Evolutionary conservation across 208 protist species (phyloP), one percentile per base, ranked within the genome.

Genomic region (Acanthamoeba healyi): DNA sequence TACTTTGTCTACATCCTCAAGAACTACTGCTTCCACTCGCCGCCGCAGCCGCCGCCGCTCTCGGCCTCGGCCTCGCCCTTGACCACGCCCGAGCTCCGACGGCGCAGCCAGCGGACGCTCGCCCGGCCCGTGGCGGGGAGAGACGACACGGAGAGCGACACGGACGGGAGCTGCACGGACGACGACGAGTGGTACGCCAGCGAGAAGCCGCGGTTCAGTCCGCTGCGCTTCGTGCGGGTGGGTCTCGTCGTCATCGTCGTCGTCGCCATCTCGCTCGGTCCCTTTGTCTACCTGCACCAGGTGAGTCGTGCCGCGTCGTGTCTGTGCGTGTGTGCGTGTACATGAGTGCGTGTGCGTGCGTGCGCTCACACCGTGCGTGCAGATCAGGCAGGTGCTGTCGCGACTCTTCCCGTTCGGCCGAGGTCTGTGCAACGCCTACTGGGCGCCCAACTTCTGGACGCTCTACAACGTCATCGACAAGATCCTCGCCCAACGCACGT

Each of bases 361-460:
- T 72, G 63, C 17, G 22, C 15, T 5, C 15, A 22, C 15, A 22
- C 17, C 10, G 32, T 15, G 63, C 12, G 46, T 29, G n/a, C 95
- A 96, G 54, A 89, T 95, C 32, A 56, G 79, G 40, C 94, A 96
- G 54, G n/a, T 96, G 32, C 26, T 97, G 24, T 29, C 22, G 3
- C 94, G 98, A 15, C 94, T 99, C 32, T 98, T 99, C 58, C 98
- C 98, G 19, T 98, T 98, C 65, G 84, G 96, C 12, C 86, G 98
- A 32, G 98, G 98, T 4, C 94, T 99, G 17, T 89, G 51, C 24
- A 98, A 99, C 94, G 95, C 98, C 12, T 98, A 98, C 88, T 98
- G 98, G 98, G 98, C 98, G 26, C 97, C 98, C 32, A 99, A 99
- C 90, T 70, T 97, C 34, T 99, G 97, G 97, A 95, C 97, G 5